phyloP scores from a whole-genome alignment of 257 asterid genomes.

The Solanum phureja region DNA sequence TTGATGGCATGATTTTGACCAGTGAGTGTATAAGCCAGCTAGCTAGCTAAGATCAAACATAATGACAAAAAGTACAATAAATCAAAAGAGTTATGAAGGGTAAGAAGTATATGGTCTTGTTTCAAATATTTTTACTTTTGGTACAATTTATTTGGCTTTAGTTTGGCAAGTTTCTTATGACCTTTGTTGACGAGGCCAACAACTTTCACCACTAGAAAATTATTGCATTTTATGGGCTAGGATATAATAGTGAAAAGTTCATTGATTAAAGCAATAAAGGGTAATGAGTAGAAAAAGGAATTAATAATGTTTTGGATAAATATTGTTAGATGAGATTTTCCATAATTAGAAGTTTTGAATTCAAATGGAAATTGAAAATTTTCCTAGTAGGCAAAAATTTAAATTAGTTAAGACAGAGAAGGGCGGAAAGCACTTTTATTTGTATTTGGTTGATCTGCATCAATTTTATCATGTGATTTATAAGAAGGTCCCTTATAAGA shows the following conservation, averaged over 20 bases:
- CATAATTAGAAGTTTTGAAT: neutral
- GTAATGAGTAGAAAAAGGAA: neutral
- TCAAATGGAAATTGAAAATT: neutral
- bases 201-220: neutral
- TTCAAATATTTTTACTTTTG: neutral
- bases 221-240: neutral
- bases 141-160: neutral
- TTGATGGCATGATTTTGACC: neutral
- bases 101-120: neutral
- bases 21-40: neutral
- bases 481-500: neutral
- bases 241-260: neutral
- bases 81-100: neutral
- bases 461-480: neutral
- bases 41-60: neutral
- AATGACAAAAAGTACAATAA: neutral
- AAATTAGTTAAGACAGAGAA: neutral
- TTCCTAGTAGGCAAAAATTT: neutral
- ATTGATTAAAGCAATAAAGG: neutral
- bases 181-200: neutral
- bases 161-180: neutral
- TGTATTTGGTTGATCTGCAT: neutral
- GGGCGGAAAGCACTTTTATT: fast-evolving
- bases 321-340: neutral
- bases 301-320: neutral